Base-by-base conservation (phyloP, 1,284 basidiomycete genomes). In the Marasmius sp. region DNA sequence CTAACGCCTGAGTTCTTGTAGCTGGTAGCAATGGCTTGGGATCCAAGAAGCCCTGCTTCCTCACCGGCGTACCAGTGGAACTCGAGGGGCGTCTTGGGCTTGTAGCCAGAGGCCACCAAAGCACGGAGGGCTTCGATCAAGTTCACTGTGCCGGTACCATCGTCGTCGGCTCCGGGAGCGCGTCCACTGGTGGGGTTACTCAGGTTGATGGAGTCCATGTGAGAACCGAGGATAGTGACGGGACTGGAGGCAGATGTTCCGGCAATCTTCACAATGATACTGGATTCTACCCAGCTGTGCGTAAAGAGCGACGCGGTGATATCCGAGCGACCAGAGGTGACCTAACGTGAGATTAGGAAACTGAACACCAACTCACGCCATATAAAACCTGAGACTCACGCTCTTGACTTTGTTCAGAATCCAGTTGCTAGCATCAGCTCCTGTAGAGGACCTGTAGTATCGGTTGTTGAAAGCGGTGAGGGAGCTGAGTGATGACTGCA, bases 41-140 rank as follows among this genome's bases (percentile, higher is more conserved):
- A 79, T 9, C 85, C 85, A 27, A 87, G 76, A 6, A 86, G 72
- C 8, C 85, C 84, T 20, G 80, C 79, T 68, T 85, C 82, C 67
- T 85, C 83, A 4, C 80, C 82, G 10, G 77, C 77, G 70, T 80
- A 85, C 74, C 77, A 87, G 73, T 85, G 83, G 70, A 84, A 82
- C 69, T 86, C 84, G 57, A 87, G 77, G 1, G 82, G 78, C 9
- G 69, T 66, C 20, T 72, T 64, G 3, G 85, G 82, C 1, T 72
- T 70, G 71, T 77, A 86, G 48, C 76, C 72, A 43, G 73, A 67
- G 14, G 69, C 65, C 18, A 80, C 72, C 22, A 88, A 78, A 4
- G 79, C 79, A 18, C 78, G 74, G 69, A 85, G 78, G 7, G 81
- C 79, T 66, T 82, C 81, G 39, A 87, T 71, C 45, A 82, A 76